Evolutionary conservation across 2,329 filamentous ascomycete genomes (phyloP), one percentile per base, ranked within the genome.

Genomic region (Fusarium buharicum): DNA sequence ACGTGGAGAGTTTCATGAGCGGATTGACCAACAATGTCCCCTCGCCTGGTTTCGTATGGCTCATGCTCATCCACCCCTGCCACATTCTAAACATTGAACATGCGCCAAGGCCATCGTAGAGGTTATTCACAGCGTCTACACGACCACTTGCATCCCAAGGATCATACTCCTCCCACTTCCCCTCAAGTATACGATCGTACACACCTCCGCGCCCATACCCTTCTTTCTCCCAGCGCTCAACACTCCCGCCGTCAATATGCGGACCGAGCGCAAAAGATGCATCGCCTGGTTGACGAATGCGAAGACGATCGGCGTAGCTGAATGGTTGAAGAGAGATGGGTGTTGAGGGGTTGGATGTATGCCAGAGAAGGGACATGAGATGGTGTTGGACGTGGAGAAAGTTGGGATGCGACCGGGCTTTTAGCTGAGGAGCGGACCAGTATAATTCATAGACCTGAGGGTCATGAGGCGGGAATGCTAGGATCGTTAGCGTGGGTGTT

Each of bases 51-150:
- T 82, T 86, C 0, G 87, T 89, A n/a, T 80, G 78, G 55, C 89
- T 92, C 83, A 97, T 89, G 57, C 85, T 86, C 48, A 97, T 76
- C 93, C 93, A 97, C 16, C 92, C 93, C 76, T 97, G 93, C 74
- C 91, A 94, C 83, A 92, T 90, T 34, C 94, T 85, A 76, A 97
- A 93, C 80, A 93, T 92, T 40, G 84, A 89, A 76, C 92, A 96
- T 1, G 90, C 88, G 0, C 93, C 93, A 0, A 92, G 83, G 1
- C 93, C 92, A 46, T 91, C 83, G 73, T 97, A 95, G 30, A 93
- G 77, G 74, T 97, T 89, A 58, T 86, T 88, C 3, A 86, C 83
- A 4, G 90, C 91, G 0, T 78, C 76, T 0, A 94, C 81, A 4
- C 93, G 84, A 7, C 85, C 84, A 62, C 84, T 86, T 0, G 87